A percentile compares a stretch with the other conserved stretches of the same genome.
Conservation (phyloP, 306 rosid genomes). For the Argentina anserina region DNA sequence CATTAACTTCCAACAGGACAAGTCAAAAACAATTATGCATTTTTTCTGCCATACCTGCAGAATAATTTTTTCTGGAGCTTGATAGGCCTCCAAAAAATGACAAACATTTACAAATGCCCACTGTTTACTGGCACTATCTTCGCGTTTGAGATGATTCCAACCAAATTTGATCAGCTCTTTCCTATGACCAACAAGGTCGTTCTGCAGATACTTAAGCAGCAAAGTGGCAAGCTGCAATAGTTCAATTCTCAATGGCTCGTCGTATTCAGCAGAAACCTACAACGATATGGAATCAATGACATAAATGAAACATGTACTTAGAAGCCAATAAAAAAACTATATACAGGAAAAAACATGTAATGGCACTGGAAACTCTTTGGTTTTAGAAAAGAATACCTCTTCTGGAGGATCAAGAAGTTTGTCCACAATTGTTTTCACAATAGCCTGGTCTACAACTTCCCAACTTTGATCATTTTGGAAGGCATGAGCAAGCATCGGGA, state of each 20-base stretch:
- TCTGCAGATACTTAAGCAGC: slow-evolving; percentile 97
- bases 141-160: slow-evolving; percentile 99
- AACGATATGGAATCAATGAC: background rate
- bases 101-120: slow-evolving; percentile 99
- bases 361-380: background rate
- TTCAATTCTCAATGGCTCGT: slow-evolving; percentile 92
- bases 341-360: background rate
- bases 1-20: background rate
- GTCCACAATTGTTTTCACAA: slow-evolving; percentile 89
- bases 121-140: slow-evolving; percentile 99
- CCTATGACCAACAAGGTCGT: slow-evolving; percentile 92
- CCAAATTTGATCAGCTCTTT: slow-evolving; percentile 98
- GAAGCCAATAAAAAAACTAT: background rate
- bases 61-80: slow-evolving; percentile 98
- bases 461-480: slow-evolving; percentile 96
- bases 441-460: slow-evolving; percentile 91
- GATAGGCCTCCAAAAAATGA: slow-evolving; percentile 98
- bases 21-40: background rate
- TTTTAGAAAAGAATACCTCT: slow-evolving; percentile 48
- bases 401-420: slow-evolving; percentile 99
- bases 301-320: background rate
- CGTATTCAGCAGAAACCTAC: slow-evolving; percentile 98
- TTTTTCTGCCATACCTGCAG: slow-evolving; percentile 60
- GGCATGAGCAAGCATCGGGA: slow-evolving; percentile 98
- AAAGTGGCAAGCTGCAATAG: slow-evolving; percentile 94